These are phyloP conservation scores for Fusarium nanum DNA, from an alignment of 2,329 filamentous ascomycete genomes.

Conservation along the genomic window DNA sequence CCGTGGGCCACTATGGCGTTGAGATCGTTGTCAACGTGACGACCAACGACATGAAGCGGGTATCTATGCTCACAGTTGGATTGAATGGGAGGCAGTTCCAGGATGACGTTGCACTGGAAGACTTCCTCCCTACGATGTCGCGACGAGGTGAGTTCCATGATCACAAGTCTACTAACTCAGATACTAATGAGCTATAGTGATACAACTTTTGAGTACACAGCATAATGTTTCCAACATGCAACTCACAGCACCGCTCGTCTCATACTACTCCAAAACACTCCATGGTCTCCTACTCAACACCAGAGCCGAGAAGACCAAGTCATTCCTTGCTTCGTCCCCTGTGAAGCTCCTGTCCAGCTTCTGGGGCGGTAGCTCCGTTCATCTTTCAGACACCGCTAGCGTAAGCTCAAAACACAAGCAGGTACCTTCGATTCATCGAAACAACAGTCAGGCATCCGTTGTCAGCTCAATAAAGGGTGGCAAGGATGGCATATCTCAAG, in stretches of 20 bases:
- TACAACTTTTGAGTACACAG: constrained; percentile 77
- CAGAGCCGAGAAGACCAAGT: constrained; percentile 72
- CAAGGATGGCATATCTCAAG: constrained; percentile 53
- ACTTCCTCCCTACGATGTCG: constrained; percentile 80
- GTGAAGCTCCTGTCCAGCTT: constrained; percentile 91
- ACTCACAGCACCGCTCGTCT: constrained; percentile 76
- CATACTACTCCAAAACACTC: constrained; percentile 81
- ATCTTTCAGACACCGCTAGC: constrained; percentile 48
- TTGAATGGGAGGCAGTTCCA: constrained; percentile 77
- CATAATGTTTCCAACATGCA: constrained; percentile 74
- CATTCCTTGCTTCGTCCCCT: constrained; percentile 83
- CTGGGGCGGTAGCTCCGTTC: constrained; percentile 70
- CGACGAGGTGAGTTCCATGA: constrained; percentile 69
- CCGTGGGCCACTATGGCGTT: constrained; percentile 74
- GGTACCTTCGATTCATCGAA: constrained; percentile 55
- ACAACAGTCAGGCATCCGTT: constrained; percentile 64
- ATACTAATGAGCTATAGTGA: constrained; percentile 65
- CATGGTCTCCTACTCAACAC: constrained; percentile 74
- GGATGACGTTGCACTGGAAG: constrained; percentile 78
- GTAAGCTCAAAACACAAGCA: constrained; percentile 56
- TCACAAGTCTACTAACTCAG: neutral
- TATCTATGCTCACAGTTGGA: constrained; percentile 67
- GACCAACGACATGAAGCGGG: constrained; percentile 62
- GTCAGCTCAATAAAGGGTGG: constrained; percentile 64
- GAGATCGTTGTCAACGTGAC: constrained; percentile 76